Evolutionary conservation across 805 yeast genomes (phyloP).

Genomic region (Yarrowia yakushimensis): DNA sequence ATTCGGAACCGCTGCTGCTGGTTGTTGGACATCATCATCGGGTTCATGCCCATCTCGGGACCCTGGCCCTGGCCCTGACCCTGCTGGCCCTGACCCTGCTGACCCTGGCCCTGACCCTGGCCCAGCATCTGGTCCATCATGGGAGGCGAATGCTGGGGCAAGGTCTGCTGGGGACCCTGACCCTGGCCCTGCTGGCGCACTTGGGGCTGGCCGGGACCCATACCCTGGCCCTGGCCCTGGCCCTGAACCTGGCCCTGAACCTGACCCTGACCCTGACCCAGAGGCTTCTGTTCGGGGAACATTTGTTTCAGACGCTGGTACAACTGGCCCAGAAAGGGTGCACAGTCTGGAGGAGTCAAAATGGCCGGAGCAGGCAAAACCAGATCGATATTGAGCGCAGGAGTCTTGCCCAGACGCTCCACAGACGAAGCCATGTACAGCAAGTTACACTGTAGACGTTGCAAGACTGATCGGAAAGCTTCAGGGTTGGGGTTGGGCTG

Average conservation of each 20-base stretch:
- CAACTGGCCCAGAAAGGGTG: neutral
- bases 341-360: constrained; percentile 24
- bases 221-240: neutral
- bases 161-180: neutral
- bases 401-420: constrained; percentile 28
- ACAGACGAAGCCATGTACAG: constrained; percentile 37
- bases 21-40: constrained; percentile 14
- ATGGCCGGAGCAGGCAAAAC: neutral
- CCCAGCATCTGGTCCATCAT: constrained; percentile 23
- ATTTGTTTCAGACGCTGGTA: constrained; percentile 14
- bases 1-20: constrained; percentile 14
- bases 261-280: constrained; percentile 6
- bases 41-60: constrained; percentile 14
- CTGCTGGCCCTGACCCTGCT: neutral
- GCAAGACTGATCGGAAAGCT: constrained; percentile 34
- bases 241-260: constrained; percentile 19
- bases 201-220: constrained; percentile 13
- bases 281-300: neutral
- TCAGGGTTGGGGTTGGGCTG: constrained; percentile 26
- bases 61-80: neutral
- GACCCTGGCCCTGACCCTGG: neutral
- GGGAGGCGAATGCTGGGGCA: constrained; percentile 29
- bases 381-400: constrained; percentile 3
- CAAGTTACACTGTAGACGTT: constrained; percentile 39
- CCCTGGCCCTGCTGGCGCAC: constrained; percentile 8